Conservation (phyloP, 495 filamentous ascomycete species). For the Friedmanniomyces endolithicus region DNA sequence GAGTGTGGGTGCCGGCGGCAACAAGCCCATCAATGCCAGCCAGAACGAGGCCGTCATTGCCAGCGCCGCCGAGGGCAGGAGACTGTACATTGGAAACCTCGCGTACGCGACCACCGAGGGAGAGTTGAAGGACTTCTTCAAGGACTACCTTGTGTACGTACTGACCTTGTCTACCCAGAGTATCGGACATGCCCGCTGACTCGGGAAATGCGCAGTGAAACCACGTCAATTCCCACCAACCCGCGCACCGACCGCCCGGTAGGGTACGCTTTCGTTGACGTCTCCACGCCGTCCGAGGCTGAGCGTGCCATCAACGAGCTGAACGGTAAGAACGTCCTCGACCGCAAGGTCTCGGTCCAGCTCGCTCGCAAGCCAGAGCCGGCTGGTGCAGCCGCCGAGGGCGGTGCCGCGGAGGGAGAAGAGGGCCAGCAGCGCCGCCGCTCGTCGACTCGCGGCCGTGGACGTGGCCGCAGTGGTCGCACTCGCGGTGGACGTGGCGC, state of each 20-base stretch:
- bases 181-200: neutral
- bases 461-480: conserved; percentile 60
- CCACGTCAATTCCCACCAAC: conserved; percentile 96
- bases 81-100: conserved; percentile 99
- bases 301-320: conserved; percentile 87
- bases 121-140: conserved; percentile 99
- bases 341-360: conserved; percentile 98
- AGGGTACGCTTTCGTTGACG: conserved; percentile 97
- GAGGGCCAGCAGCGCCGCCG: conserved; percentile 45
- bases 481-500: conserved; percentile 65
- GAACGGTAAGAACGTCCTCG: conserved; percentile 89
- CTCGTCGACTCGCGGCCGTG: conserved; percentile 30
- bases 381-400: conserved; percentile 47
- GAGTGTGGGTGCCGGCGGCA: conserved; percentile 26
- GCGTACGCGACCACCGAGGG: conserved; percentile 99
- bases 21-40: conserved; percentile 39
- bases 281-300: conserved; percentile 85
- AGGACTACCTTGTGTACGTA: conserved; percentile 92
- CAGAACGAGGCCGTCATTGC: conserved; percentile 83
- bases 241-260: conserved; percentile 95
- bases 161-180: neutral
- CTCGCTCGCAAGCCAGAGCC: conserved; percentile 93
- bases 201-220: conserved; percentile 52
- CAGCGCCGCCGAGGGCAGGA: conserved; percentile 95
- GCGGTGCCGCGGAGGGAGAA: conserved; percentile 43